Base-by-base conservation (phyloP, 305 asterid genomes). In the Fraxinus paxiana region DNA sequence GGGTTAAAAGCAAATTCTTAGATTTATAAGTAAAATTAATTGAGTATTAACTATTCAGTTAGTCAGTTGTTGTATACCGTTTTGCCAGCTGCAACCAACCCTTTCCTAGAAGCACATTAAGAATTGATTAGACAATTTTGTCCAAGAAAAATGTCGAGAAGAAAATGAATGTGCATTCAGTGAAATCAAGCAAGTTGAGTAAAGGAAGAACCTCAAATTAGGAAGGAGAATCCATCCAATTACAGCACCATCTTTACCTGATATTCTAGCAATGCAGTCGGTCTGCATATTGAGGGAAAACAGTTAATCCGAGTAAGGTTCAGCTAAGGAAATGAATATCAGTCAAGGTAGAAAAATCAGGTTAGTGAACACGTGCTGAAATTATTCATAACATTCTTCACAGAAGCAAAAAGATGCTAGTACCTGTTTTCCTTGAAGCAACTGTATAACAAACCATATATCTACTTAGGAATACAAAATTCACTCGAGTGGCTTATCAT, bases 181-280 rank as follows among this genome's bases (percentile, higher is more conserved):
- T 46, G 59, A 73, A 80, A 75, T 73, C 28, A 3, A 35, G 77
- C 17, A 34, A 67, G 34, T 63, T 24, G 37, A 77, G 43, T 38
- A 70, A 77, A 73, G n/a, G n/a, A n/a, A n/a, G 78, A 69, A 95
- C 98, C 99, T 92, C 48, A 96, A 85, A 70, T 84, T 76, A 41
- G 90, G 97, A 71, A 92, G 94, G 88, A 92, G 92, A 84, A 94
- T 88, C 99, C 99, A 96, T 75, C 97, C 97, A 54, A 89, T 77
- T 46, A 96, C 91, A 34, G 17, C 80, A 46, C 95, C 98, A 79
- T 90, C 92, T 81, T 84, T 83, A 34, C 85, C 82, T 70, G 97
- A 96, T 76, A 94, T 86, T 88, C 98, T 92, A 65, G 97, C 98
- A 72, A 94, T 92, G 92, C 99, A 96, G 83, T 92, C 98, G 46